Conservation (phyloP, 2,329 filamentous ascomycete species). For the Claviceps humidiphila region DNA sequence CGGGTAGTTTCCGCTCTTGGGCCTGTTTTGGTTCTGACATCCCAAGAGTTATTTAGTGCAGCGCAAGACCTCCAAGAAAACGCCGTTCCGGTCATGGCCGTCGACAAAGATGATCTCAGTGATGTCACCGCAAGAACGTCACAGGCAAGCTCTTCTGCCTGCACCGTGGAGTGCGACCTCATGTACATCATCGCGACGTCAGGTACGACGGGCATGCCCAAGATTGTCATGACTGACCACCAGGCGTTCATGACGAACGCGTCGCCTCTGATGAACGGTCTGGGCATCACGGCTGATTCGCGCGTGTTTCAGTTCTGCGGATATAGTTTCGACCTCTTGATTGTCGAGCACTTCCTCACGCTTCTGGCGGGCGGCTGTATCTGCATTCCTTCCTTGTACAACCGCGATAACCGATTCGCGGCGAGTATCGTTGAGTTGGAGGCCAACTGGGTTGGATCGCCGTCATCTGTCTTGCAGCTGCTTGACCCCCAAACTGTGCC, state of each 20-base stretch:
- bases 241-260: not conserved
- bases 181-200: not conserved
- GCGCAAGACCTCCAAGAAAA: not conserved
- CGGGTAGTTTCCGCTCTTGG: not conserved
- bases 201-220: not conserved
- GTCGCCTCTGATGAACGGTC: not conserved
- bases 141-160: not conserved
- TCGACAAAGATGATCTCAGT: no score
- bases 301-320: constrained; percentile 2
- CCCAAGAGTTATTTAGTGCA: not conserved
- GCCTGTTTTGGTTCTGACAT: not conserved
- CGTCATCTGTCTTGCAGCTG: not conserved
- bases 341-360: not conserved
- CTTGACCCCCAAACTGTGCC: not conserved
- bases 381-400: not conserved
- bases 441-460: not conserved
- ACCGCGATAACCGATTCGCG: not conserved
- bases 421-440: not conserved
- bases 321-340: constrained; percentile 1
- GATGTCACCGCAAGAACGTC: not conserved
- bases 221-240: not conserved
- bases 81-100: no score
- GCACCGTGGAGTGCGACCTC: not conserved
- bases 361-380: not conserved
- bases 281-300: not conserved